Base-by-base conservation (phyloP, 2,329 filamentous ascomycete species). In the Aureobasidium melanogenum region DNA sequence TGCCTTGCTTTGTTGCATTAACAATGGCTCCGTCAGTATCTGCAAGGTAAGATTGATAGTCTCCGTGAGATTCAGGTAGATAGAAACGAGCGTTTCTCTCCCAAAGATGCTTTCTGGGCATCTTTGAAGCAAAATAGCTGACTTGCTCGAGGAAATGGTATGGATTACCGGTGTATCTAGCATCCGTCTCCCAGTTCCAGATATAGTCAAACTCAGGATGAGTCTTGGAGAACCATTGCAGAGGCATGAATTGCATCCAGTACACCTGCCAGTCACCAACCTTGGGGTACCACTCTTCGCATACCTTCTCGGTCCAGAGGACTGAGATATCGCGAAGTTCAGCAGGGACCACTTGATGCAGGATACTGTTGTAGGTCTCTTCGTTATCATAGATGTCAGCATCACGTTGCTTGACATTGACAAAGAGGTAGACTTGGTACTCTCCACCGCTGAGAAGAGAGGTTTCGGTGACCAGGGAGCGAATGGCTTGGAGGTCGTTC, bases 171-270 rank as follows among this genome's bases (percentile, higher is more conserved):
- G 86, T 90, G 69, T 88, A 88, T 51, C 90, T 82, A 34, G 87
- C 85, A 69, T 94, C 89, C 75, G 91, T 88, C 70, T 94, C 90
- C 89, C 88, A 92, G 71, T 93, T 92, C 88, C 89, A 79, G 66
- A 91, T 80, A 67, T 83, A 91, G 66, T 92, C 88, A 65, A 89
- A 94, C 67, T 93, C 85, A 0, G 88, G 88, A 67, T 91, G 86
- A 54, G 88, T 86, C 68, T 88, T 81, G 62, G 84, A 84, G 69
- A 92, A 91, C 73, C 86, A 87, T 70, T 91, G 88, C 2, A 91
- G 80, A 6, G 87, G 86, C 66, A 90, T 80, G 78, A 86, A 89
- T 68, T 89, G 86, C 32, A 77, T 73, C 75, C 76, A 79, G 67
- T 79, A 79, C 9, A 79, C 76, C 62, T 78, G 74, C 74, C 76